Percentiles rank a stretch among this genome's conserved stretches.
Evolutionary conservation across 805 yeast genomes (phyloP).

Genomic region (Lipomyces yamanashiensis): DNA sequence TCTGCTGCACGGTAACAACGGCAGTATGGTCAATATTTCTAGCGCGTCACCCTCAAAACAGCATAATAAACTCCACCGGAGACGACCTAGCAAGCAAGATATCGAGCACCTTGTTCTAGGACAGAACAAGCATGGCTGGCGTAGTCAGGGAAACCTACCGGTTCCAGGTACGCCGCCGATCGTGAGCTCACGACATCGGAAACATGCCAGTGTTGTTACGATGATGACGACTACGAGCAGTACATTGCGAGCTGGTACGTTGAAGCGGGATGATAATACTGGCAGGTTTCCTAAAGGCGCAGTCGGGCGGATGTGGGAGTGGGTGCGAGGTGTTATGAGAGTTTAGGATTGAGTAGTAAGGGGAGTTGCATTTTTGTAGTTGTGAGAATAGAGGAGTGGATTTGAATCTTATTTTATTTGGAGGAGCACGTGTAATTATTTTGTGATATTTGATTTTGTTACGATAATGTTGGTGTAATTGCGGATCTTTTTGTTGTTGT

Average conservation of each 20-base stretch:
- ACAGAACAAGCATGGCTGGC: slow-evolving; percentile 12
- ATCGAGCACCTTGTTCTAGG: neutral
- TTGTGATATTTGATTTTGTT: neutral
- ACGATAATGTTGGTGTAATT: neutral
- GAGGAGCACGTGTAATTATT: neutral
- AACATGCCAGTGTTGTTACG: neutral
- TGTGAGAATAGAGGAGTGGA: neutral
- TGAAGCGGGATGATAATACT: neutral
- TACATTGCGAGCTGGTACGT: slow-evolving; percentile 7
- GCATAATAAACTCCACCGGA: slow-evolving; percentile 5
- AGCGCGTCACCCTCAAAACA: neutral
- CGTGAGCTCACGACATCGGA: slow-evolving; percentile 21
- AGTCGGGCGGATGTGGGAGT: slow-evolving; percentile 40
- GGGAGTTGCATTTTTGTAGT: neutral
- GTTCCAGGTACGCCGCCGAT: slow-evolving; percentile 5
- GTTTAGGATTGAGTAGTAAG: neutral
- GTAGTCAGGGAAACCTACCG: slow-evolving; percentile 18
- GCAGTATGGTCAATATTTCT: neutral
- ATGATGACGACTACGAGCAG: slow-evolving; percentile 6
- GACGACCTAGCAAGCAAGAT: slow-evolving; percentile 7
- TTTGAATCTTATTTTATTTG: neutral
- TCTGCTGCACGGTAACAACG: neutral
- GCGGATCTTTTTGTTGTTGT: neutral
- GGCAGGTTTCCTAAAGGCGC: slow-evolving; percentile 7
- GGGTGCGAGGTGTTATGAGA: slow-evolving; percentile 34